Evolutionary conservation across 768 basidiomycete genomes (phyloP).

Genomic region (Auriscalpium microsporum): DNA sequence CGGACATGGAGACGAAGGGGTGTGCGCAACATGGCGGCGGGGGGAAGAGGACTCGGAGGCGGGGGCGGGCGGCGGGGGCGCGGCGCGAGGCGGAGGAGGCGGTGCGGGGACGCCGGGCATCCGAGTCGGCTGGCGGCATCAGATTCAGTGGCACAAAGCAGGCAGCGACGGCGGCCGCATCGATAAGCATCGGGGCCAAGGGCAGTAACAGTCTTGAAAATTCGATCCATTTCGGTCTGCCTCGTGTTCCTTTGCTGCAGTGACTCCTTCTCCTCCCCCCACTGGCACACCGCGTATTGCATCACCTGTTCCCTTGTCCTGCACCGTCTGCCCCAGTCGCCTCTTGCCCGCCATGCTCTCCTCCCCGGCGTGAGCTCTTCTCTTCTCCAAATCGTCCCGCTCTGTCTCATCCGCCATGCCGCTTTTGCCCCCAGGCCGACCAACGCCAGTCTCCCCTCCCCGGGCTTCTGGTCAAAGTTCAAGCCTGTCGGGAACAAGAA

Average conservation of each 20-base stretch:
- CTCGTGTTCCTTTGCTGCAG: constrained; percentile 10
- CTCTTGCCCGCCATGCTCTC: constrained; percentile 49
- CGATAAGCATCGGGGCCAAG: no score
- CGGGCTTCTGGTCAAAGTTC: constrained; percentile 55
- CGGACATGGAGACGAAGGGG: constrained; percentile 16
- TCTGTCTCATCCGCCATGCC: constrained; percentile 26
- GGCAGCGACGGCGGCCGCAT: no score
- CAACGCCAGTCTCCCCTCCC: constrained; percentile 48
- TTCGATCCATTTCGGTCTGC: background rate
- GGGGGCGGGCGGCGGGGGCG: background rate
- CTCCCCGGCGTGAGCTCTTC: constrained; percentile 63
- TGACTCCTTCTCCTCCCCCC: constrained; percentile 1
- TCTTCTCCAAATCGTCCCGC: constrained; percentile 10
- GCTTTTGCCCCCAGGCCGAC: constrained; percentile 45
- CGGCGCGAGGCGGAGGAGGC: background rate
- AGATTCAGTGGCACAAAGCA: no score
- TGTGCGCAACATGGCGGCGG: constrained; percentile 22
- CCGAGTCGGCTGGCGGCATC: no score
- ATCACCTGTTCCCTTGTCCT: background rate
- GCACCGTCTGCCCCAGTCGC: background rate
- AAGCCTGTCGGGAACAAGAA: constrained; percentile 30
- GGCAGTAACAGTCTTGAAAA: background rate
- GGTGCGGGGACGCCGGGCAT: background rate
- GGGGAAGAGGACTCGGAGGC: background rate
- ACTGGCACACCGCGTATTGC: background rate